phyloP scores from a whole-genome alignment of 2,329 filamentous ascomycete species.

The Juglanconis sp. region DNA sequence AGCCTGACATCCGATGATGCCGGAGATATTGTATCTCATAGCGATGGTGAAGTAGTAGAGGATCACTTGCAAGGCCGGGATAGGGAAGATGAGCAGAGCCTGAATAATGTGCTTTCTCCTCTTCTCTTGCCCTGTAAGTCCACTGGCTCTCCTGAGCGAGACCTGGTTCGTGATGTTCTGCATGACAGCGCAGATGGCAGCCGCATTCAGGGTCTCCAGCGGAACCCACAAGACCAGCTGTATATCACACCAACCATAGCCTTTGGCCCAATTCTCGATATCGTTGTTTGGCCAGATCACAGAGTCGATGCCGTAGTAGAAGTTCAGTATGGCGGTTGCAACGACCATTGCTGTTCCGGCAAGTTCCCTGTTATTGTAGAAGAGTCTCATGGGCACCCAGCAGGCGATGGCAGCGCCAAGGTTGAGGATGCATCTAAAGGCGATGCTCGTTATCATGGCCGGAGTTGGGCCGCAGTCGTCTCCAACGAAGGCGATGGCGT shows the following conservation, averaged over 20 bases:
- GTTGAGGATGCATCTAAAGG: constrained; percentile 46
- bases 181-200: constrained; percentile 54
- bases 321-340: constrained; percentile 44
- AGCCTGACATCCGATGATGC: constrained; percentile 48
- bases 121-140: constrained; percentile 39
- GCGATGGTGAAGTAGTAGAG: constrained; percentile 46
- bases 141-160: constrained; percentile 38
- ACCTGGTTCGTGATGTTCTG: constrained; percentile 51
- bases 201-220: constrained; percentile 42
- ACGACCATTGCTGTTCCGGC: constrained; percentile 48
- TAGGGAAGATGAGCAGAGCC: constrained; percentile 52
- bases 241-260: constrained; percentile 53
- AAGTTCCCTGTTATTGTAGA: constrained; percentile 52
- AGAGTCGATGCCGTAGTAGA: constrained; percentile 46
- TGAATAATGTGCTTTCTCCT: constrained; percentile 43
- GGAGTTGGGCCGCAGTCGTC: constrained; percentile 17
- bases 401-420: constrained; percentile 43
- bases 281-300: constrained; percentile 53
- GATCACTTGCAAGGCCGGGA: constrained; percentile 47
- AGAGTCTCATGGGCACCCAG: constrained; percentile 48
- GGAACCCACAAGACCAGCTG: constrained; percentile 36
- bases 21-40: constrained; percentile 47
- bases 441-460: constrained; percentile 41
- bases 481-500: constrained; percentile 7
- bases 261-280: constrained; percentile 47